Base-by-base conservation (phyloP, 1,139 yeast genomes). In the Nakaseomyces bracarensis region DNA sequence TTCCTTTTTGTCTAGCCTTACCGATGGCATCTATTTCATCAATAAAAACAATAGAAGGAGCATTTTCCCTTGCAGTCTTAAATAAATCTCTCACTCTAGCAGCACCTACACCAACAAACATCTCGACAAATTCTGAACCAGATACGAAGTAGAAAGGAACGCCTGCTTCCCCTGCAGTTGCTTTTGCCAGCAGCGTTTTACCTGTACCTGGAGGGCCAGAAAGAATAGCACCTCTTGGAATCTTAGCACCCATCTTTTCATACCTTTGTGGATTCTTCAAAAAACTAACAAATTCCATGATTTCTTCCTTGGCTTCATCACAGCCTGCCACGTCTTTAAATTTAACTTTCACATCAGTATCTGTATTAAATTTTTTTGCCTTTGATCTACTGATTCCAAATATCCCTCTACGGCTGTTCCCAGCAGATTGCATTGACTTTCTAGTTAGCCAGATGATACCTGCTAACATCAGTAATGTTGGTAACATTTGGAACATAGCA, bases 161-260 rank as follows among this genome's bases (percentile, higher is more conserved):
- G 40, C 91, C 95, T 0, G 97, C 97, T 65, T 91, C 98, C 50
- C 98, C 98, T 1, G 98, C 98, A 35, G 97, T 91, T 4, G 98
- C 98, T 63, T 85, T 89, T n/a, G 98, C 98, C 45, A 91, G 69
- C 49, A 91, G 69, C 1, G 98, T 91, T 64, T 91, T 91, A 79
- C 98, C 98, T 6, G 98, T 91, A 71, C 98, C 98, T 40, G 98
- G 98, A n/a, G 97, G 96, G 46, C 98, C 98, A 11, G 95, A 84
- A 46, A 93, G 69, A 50, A 91, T 86, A 10, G 98, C 98, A 55
- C 98, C 98, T 60, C 97, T 78, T 40, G 98, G 98, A 50, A 91
- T 93, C 64, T 89, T 86, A 14, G 97, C 98, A 35, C 98, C 98
- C 42, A 91, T 69, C 49, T 77, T 79, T 61, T 89, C 96, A 62